phyloP scores from a whole-genome alignment of 23 red algal species.

The Chondrus crispus region DNA sequence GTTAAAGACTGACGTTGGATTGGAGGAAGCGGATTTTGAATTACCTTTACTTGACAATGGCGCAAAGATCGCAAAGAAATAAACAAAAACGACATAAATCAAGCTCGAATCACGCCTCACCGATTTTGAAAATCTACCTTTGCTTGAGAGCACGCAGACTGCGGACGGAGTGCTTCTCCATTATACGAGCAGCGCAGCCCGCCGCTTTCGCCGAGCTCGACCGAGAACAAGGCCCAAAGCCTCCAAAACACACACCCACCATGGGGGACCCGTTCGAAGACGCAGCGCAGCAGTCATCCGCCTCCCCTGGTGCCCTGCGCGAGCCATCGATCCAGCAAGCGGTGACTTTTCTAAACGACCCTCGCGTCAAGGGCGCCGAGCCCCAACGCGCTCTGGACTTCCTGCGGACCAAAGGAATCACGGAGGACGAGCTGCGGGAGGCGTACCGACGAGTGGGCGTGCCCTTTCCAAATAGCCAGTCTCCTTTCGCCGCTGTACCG shows the following conservation, averaged over 20 bases:
- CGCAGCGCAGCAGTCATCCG: not conserved
- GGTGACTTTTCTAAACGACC: constrained; percentile 60
- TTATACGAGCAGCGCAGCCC: too few species aligned
- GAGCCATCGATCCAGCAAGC: constrained; percentile 54
- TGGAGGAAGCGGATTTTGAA: too few species aligned
- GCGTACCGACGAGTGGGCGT: constrained; percentile 53
- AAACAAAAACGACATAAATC: too few species aligned
- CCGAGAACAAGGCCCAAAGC: too few species aligned
- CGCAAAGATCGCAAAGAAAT: too few species aligned
- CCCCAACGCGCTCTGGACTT: constrained; percentile 37
- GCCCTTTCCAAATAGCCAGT: constrained; percentile 1
- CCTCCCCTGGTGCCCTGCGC: not conserved
- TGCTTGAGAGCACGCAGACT: too few species aligned
- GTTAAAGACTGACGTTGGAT: too few species aligned
- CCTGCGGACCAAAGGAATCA: constrained; percentile 42
- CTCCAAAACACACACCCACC: not conserved
- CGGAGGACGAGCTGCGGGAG: constrained; percentile 46
- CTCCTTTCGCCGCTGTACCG: not conserved
- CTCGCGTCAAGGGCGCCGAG: constrained; percentile 48
- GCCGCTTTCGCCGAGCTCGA: too few species aligned
- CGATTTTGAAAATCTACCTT: too few species aligned
- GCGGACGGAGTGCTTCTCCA: too few species aligned
- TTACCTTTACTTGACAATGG: too few species aligned
- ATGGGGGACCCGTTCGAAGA: constrained; percentile 65
- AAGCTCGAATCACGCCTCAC: too few species aligned